These are phyloP conservation scores for Nakazawaea peltata DNA, from an alignment of 805 yeast genomes.

Conservation along the genomic window DNA sequence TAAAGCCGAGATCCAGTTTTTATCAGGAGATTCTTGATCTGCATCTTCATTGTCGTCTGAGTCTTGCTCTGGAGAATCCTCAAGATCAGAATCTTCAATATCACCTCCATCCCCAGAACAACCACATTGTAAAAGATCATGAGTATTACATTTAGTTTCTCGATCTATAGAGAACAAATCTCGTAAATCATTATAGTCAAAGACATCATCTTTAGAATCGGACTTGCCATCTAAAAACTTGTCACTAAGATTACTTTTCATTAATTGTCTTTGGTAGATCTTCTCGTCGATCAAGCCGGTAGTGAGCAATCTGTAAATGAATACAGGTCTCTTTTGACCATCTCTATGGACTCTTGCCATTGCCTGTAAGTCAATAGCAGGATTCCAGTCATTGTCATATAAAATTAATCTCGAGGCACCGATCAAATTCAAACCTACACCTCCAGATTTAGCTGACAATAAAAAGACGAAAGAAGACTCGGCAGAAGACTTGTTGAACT, in stretches of 20 bases:
- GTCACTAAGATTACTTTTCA: slow-evolving; percentile 73
- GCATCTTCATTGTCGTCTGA: slow-evolving; percentile 15
- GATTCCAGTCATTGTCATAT: slow-evolving; percentile 97
- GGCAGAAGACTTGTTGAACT: slow-evolving; percentile 48
- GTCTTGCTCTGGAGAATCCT: slow-evolving; percentile 17
- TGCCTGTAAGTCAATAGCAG: slow-evolving; percentile 85
- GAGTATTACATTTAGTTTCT: slow-evolving; percentile 58
- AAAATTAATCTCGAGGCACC: slow-evolving; percentile 85
- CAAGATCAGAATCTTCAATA: slow-evolving; percentile 10
- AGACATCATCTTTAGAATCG: slow-evolving; percentile 52
- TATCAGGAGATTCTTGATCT: not conserved
- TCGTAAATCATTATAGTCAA: slow-evolving; percentile 58
- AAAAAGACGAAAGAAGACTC: slow-evolving; percentile 53
- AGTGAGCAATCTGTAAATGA: slow-evolving; percentile 73
- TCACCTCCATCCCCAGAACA: slow-evolving; percentile 52
- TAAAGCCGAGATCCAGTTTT: slow-evolving; percentile 53
- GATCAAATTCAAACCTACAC: slow-evolving; percentile 80
- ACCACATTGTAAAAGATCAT: slow-evolving; percentile 61
- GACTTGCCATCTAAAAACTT: slow-evolving; percentile 44
- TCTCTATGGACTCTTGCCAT: slow-evolving; percentile 95
- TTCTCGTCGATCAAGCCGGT: slow-evolving; percentile 93
- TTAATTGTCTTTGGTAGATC: slow-evolving; percentile 83
- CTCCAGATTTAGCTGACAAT: slow-evolving; percentile 87
- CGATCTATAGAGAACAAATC: slow-evolving; percentile 61
- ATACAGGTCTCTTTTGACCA: slow-evolving; percentile 77